A percentile compares a stretch with the other conserved stretches of the same genome.
Evolutionary conservation across 306 rosid species (phyloP).

Genomic region (Ceratonia siliqua): DNA sequence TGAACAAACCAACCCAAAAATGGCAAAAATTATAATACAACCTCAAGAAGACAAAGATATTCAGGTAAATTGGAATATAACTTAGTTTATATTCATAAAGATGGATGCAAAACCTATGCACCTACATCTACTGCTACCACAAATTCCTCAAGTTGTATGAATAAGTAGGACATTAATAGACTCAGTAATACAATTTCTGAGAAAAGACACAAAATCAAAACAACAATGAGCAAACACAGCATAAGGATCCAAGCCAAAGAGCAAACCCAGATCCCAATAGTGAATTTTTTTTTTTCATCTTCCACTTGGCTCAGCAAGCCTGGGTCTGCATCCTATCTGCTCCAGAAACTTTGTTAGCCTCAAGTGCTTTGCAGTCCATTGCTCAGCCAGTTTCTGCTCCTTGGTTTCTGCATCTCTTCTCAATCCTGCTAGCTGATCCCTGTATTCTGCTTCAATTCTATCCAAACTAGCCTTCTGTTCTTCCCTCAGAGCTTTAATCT

Average conservation of each 20-base stretch:
- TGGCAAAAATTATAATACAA: background rate
- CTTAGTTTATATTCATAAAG: slow-evolving; percentile 28
- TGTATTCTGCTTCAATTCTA: slow-evolving; percentile 80
- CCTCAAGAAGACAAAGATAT: background rate
- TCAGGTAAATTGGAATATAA: background rate
- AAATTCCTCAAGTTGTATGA: slow-evolving; percentile 32
- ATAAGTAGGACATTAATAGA: slow-evolving; percentile 32
- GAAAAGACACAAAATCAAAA: slow-evolving; percentile 40
- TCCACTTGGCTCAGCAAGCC: slow-evolving; percentile 67
- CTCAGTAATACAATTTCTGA: slow-evolving; percentile 25
- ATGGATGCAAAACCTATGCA: slow-evolving; percentile 22
- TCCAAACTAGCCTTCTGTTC: slow-evolving; percentile 75
- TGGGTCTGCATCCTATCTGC: slow-evolving; percentile 71
- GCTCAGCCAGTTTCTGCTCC: slow-evolving; percentile 94
- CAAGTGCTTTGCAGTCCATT: slow-evolving; percentile 83
- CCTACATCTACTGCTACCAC: slow-evolving; percentile 14
- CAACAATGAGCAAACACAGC: slow-evolving; percentile 23
- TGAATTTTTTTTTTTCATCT: slow-evolving; percentile 41
- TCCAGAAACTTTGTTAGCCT: slow-evolving; percentile 78
- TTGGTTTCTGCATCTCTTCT: slow-evolving; percentile 88
- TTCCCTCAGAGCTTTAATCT: slow-evolving; percentile 84
- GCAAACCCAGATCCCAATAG: slow-evolving; percentile 9
- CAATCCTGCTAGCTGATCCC: slow-evolving; percentile 77
- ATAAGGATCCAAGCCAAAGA: slow-evolving; percentile 23
- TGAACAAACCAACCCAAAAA: background rate